Evolutionary conservation across 495 filamentous ascomycete genomes (phyloP).

Genomic region (Diplogelasinospora grovesii): DNA sequence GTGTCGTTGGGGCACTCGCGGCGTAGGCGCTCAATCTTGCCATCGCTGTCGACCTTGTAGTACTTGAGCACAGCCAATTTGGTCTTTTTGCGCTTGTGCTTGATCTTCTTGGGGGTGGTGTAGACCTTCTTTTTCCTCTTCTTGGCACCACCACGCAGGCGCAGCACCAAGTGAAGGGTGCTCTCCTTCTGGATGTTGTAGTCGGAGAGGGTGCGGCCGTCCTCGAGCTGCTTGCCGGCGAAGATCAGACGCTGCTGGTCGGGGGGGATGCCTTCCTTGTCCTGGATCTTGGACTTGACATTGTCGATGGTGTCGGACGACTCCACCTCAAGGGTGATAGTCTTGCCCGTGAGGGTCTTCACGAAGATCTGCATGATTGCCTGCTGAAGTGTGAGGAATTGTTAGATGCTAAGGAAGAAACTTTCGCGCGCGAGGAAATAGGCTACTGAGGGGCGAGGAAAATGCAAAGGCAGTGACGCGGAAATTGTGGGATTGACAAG

Average conservation of each 20-base stretch:
- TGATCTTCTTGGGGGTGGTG: slow-evolving; percentile 99
- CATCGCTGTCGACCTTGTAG: slow-evolving; percentile 99
- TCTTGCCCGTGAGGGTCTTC: slow-evolving; percentile 99
- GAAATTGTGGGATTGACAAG: slow-evolving; percentile 6
- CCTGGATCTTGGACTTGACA: slow-evolving; percentile 91
- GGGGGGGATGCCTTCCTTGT: slow-evolving; percentile 99
- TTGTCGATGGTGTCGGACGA: slow-evolving; percentile 99
- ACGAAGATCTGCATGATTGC: slow-evolving; percentile 99
- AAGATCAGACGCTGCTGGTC: slow-evolving; percentile 99
- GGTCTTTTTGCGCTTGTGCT: slow-evolving; percentile 99
- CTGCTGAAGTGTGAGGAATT: slow-evolving; percentile 32
- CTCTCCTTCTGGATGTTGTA: slow-evolving; percentile 99
- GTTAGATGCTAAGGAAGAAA: slow-evolving; percentile 22
- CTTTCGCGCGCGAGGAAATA: neutral
- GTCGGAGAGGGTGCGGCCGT: slow-evolving; percentile 97
- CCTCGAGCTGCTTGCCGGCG: slow-evolving; percentile 99
- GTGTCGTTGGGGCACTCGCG: slow-evolving; percentile 91
- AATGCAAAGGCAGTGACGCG: no score
- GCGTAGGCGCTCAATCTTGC: slow-evolving; percentile 99
- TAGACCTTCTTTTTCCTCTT: slow-evolving; percentile 99
- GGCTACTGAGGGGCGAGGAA: neutral
- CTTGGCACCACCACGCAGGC: slow-evolving; percentile 95
- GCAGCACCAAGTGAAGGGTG: slow-evolving; percentile 95
- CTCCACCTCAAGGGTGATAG: slow-evolving; percentile 99
- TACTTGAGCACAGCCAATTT: slow-evolving; percentile 99